Percentiles rank a stretch among this genome's conserved stretches.
phyloP scores from a whole-genome alignment of 805 yeast genomes.

The Wickerhamomyces pijperi region DNA sequence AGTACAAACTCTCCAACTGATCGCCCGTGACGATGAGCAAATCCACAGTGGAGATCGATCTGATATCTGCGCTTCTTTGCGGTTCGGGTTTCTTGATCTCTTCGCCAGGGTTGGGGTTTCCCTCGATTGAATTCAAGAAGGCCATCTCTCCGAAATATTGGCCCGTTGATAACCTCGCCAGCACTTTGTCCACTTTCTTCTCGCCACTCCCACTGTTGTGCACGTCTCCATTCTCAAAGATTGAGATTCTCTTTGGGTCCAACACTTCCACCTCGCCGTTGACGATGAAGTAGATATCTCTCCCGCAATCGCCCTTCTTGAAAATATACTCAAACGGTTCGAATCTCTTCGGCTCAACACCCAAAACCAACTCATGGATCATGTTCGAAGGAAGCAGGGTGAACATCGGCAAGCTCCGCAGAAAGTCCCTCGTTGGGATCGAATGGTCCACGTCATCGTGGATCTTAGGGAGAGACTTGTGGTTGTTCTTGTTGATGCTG shows the following conservation, averaged over 20 bases:
- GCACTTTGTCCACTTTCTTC: slow-evolving; percentile 25
- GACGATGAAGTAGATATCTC: slow-evolving; percentile 57
- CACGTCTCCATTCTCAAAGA: slow-evolving; percentile 6
- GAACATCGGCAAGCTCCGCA: slow-evolving; percentile 49
- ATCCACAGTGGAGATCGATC: slow-evolving; percentile 50
- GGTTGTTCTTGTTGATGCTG: no score
- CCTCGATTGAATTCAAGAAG: slow-evolving; percentile 41
- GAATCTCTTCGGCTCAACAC: slow-evolving; percentile 43
- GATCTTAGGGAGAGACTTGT: slow-evolving; percentile 1
- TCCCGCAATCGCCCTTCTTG: slow-evolving; percentile 45
- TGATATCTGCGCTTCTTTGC: slow-evolving; percentile 49
- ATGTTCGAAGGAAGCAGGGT: slow-evolving; percentile 43
- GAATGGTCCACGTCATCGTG: slow-evolving; percentile 39
- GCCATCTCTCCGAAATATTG: slow-evolving; percentile 74
- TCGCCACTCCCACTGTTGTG: slow-evolving; percentile 6
- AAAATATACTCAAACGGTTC: slow-evolving; percentile 51
- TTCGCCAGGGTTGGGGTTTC: slow-evolving; percentile 6
- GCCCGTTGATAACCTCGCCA: slow-evolving; percentile 52
- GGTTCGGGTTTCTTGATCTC: slow-evolving; percentile 7
- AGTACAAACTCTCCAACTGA: slow-evolving; percentile 41
- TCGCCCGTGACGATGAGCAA: slow-evolving; percentile 49
- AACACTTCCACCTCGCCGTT: slow-evolving; percentile 65
- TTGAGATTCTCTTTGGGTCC: slow-evolving; percentile 23
- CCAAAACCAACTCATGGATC: slow-evolving; percentile 52
- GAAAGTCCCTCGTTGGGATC: slow-evolving; percentile 44